Evolutionary conservation across 495 filamentous ascomycete genomes (phyloP), one percentile per base, ranked within the genome.

Genomic region (Oidiodendron maius): DNA sequence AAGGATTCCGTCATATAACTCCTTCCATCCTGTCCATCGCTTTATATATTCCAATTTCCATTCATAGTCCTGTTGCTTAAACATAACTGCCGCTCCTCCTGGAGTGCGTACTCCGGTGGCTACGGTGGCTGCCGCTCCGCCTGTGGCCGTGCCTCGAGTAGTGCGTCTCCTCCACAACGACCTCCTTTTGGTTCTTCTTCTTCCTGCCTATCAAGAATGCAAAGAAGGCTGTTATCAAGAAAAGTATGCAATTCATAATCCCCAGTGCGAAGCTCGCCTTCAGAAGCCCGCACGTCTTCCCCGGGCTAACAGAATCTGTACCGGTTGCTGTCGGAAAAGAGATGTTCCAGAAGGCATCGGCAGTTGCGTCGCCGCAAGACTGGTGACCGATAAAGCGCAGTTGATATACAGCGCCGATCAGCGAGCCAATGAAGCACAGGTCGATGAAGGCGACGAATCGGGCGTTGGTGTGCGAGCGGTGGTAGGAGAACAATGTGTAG

Each of bases 241-340:
- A 96, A 65, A 91, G 87, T 24, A 94, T 67, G 44, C 68, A 69
- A 57, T 93, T 88, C 81, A 95, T 91, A 58, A 96, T 95, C 1
- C 79, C 90, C 50, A 96, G 76, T 2, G 87, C 90, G 53, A 86
- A 96, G 52, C 69, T 74, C 1, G 90, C 82, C 78, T 96, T 95
- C 45, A 91, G 76, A 88, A 96, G 91, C 15, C 78, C 77, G 64
- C 90, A 96, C 2, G 74, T 75, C 75, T 91, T 91, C 60, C 90
- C 76, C 18, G 81, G 57, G 11, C 71, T 60, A 3, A 80, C 44
- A 18, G 72, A 49, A 32, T 66, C 72, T 41, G 71, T 71, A 1
- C 71, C 43, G 1, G 55, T 59, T 3, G 63, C 65, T 45, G 60
- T 64, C 23, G 83, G 83, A 11, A 89, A 68, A 17, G 70, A 72